Percentiles rank a stretch among this genome's conserved stretches.
Conservation (phyloP, 495 filamentous ascomycete species). For the Parachaetomium inaequale region DNA sequence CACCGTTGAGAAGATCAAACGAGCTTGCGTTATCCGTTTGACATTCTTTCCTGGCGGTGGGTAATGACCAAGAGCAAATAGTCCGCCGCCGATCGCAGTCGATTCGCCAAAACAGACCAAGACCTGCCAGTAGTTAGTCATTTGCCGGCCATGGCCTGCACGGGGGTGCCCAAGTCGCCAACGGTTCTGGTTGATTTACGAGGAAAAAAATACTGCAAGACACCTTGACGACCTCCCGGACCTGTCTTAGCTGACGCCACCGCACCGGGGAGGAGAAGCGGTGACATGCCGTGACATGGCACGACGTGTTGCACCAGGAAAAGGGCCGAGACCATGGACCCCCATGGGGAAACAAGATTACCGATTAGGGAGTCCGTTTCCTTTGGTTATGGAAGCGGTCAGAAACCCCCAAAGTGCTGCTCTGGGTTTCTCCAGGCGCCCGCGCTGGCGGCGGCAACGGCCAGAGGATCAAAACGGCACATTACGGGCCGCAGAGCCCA, state of each 20-base stretch:
- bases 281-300: background rate
- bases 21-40: background rate
- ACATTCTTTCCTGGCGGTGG: background rate
- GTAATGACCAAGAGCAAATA: background rate
- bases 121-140: too few relatives aligned
- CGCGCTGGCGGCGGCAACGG: background rate
- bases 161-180: too few relatives aligned
- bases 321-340: background rate
- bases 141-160: too few relatives aligned
- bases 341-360: background rate
- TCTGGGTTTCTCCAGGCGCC: too few relatives aligned
- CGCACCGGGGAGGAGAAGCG: background rate
- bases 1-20: background rate
- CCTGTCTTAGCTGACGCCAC: background rate
- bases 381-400: too few relatives aligned
- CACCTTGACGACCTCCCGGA: background rate
- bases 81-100: background rate
- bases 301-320: background rate
- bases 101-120: background rate
- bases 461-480: background rate
- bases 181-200: background rate
- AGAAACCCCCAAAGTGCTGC: background rate
- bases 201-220: background rate
- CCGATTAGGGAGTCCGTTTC: background rate
- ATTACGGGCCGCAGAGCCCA: background rate